Conservation (phyloP, 2,329 filamentous ascomycete genomes). For the Phoma herbarum region DNA sequence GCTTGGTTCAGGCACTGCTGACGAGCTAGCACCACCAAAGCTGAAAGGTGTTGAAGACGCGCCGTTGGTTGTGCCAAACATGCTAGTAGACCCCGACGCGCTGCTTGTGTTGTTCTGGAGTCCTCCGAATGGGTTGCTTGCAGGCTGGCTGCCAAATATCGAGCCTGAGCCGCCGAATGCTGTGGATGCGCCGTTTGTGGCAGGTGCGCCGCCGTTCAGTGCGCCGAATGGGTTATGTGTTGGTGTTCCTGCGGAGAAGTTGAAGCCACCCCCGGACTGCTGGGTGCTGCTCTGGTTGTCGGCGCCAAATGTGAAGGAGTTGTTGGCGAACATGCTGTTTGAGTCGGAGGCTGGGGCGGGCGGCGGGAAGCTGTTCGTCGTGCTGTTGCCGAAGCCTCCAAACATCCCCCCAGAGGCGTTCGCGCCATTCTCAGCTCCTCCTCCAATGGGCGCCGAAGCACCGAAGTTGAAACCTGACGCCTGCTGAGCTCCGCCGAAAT, state of each 20-base stretch:
- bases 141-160: conserved; percentile 31
- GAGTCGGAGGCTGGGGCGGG: conserved; percentile 38
- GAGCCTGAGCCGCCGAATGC: conserved; percentile 33
- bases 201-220: conserved; percentile 23
- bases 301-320: conserved; percentile 45
- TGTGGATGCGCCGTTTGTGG: conserved; percentile 34
- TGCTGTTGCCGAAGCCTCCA: conserved; percentile 28
- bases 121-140: conserved; percentile 34
- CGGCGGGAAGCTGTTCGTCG: conserved; percentile 46
- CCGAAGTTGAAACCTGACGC: conserved; percentile 35
- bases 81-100: conserved; percentile 15
- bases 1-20: conserved; percentile 24
- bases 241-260: conserved; percentile 34
- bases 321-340: conserved; percentile 39
- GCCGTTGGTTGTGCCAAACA: conserved; percentile 33
- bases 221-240: conserved; percentile 37
- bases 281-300: conserved; percentile 32
- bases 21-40: conserved; percentile 23
- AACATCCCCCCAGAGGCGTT: conserved; percentile 19
- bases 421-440: conserved; percentile 21
- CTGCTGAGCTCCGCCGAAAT: conserved; percentile 32
- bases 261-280: conserved; percentile 37
- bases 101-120: conserved; percentile 31
- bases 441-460: conserved; percentile 31
- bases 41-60: conserved; percentile 19